Evolutionary conservation across 768 basidiomycete species (phyloP).

Genomic region (Russula dissimulans): DNA sequence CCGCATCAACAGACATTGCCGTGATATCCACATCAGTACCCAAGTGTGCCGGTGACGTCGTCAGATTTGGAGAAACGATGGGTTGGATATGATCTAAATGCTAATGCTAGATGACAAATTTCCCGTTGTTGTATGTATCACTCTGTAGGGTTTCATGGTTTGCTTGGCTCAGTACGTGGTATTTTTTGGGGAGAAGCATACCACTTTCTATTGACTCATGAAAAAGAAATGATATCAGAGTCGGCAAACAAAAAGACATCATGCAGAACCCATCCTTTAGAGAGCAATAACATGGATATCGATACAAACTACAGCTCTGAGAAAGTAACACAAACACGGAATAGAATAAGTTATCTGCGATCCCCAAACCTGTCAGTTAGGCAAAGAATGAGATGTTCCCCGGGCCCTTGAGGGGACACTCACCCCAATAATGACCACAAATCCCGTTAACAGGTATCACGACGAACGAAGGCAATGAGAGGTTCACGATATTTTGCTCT

Average conservation of each 20-base stretch:
- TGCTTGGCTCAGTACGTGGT: constrained; percentile 1
- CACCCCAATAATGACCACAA: neutral
- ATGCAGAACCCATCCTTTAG: neutral
- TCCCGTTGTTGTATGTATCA: neutral
- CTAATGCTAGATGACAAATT: neutral
- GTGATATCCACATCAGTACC: constrained; percentile 9
- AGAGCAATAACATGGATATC: neutral
- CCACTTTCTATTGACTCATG: neutral
- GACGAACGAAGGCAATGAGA: neutral
- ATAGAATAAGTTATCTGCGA: constrained; percentile 14
- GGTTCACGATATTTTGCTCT: neutral
- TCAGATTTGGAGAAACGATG: constrained; percentile 48
- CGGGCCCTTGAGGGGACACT: neutral
- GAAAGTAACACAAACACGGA: neutral
- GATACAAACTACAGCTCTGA: constrained; percentile 4
- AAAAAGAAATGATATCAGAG: neutral
- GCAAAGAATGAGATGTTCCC: too few species aligned
- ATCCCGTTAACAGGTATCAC: neutral
- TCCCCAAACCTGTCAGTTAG: neutral
- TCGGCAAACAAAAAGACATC: neutral
- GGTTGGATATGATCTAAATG: constrained; percentile 43
- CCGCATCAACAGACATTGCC: constrained; percentile 21
- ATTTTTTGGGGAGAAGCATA: neutral
- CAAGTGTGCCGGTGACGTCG: constrained; percentile 48
- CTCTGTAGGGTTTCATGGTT: neutral